These are phyloP conservation scores for Teratosphaeria zuluensis DNA, from an alignment of 2,329 filamentous ascomycete genomes.

Conservation along the genomic window DNA sequence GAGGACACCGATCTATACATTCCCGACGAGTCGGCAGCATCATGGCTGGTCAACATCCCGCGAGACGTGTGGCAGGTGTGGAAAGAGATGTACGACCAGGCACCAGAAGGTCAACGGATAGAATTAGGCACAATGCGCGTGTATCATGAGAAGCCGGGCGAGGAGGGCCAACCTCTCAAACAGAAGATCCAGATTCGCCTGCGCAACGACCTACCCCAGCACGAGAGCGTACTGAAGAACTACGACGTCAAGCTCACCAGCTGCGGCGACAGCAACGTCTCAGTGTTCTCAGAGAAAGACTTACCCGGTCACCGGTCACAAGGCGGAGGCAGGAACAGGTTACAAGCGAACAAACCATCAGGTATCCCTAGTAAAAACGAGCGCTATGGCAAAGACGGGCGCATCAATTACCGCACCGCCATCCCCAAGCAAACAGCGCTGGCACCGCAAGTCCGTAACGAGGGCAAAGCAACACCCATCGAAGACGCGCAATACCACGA, in stretches of 20 bases:
- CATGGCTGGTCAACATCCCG: constrained; percentile 68
- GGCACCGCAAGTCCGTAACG: constrained; percentile 62
- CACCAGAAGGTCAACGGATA: constrained; percentile 47
- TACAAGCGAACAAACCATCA: constrained; percentile 3
- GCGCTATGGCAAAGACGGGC: constrained; percentile 11
- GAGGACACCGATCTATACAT: constrained; percentile 24
- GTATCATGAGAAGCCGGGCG: constrained; percentile 9
- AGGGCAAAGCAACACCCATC: constrained; percentile 61
- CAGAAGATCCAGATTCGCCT: constrained; percentile 58
- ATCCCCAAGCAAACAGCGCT: constrained; percentile 66
- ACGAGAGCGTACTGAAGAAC: constrained; percentile 72
- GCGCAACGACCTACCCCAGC: constrained; percentile 51
- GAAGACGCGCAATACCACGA: constrained; percentile 60
- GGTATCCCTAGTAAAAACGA: constrained; percentile 16
- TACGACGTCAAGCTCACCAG: constrained; percentile 70
- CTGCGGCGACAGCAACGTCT: constrained; percentile 68
- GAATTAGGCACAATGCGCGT: constrained; percentile 65
- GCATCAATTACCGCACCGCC: constrained; percentile 19
- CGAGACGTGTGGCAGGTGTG: constrained; percentile 74
- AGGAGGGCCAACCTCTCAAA: constrained; percentile 14
- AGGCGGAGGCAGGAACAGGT: constrained; percentile 9
- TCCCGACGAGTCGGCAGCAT: constrained; percentile 12
- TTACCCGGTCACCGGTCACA: constrained; percentile 50
- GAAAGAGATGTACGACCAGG: constrained; percentile 65
- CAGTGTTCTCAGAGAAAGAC: constrained; percentile 88